Base-by-base conservation (phyloP, 148 eudicot species). In the Fallopia convolvulus region DNA sequence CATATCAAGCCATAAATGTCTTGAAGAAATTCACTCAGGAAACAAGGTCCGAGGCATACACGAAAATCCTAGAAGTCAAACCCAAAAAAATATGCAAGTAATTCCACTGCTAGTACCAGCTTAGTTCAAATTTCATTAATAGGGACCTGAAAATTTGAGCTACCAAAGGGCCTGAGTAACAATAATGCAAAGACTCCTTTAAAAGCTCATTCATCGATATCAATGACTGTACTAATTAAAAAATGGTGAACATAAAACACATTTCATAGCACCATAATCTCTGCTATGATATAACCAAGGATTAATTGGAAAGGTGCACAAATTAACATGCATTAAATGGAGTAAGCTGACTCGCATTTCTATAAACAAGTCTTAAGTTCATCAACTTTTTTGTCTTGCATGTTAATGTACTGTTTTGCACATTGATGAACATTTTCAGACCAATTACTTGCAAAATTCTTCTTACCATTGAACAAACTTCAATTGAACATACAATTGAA, bases 21-120 rank as follows among this genome's bases (percentile, higher is more conserved):
- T 33, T 68, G 0, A 17, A 68, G 40, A 65, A 65, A 65, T 33
- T 13, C 71, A 65, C 71, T 30, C 15, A 32, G 33, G 42, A 68
- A 68, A 68, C 72, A 68, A 68, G 72, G 46, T 36, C 39, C 70
- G 72, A 68, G 42, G 44, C 44, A 68, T 68, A 66, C 72, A 39
- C 39, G 72, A 36, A 33, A 68, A 68, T 32, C 46, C 33, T 33
- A 68, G 44, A 68, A 68, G 72, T 68, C 72, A 68, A 68, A 68
- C 72, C 46, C 44, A 36, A 6, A 2, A 68, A 68, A 60, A 60
- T 9, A 63, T 63, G 36, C 36, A 26, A 61, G 6, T 55, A 55
- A 55, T n/a, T 55, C 61, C 61, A 55, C 26, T 55, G 6, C 26
- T 20, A n/a, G 23, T 55, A n/a, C 1, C 10, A 20, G 70, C 11